Evolutionary conservation across 106 monocot species (phyloP), one percentile per base, ranked within the genome.

Genomic region (Dioscorea alata): DNA sequence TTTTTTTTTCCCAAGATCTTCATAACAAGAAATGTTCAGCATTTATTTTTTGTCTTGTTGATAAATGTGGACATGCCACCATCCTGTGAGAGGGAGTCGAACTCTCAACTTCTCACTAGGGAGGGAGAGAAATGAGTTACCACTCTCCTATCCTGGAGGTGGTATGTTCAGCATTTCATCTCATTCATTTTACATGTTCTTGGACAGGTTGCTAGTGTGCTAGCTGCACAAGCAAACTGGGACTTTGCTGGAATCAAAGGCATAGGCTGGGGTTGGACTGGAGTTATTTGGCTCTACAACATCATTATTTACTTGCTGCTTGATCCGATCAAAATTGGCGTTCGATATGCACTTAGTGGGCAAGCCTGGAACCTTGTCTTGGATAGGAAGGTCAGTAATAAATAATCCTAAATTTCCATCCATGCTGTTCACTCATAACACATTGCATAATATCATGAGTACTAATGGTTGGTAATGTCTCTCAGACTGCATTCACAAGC

Each of bases 231-330:
- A 13, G 68, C 59, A 21, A 64, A 22, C 60, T 79, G 68, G 75
- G 22, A 56, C 23, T 16, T 72, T 53, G 76, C 76, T 59, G 75
- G 76, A 65, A 76, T 84, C 61, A 75, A 51, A 79, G 76, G 72
- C n/a, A 84, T 84, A 16, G 79, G 84, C 33, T 84, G 84, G 84
- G 59, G 50, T 12, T 84, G 84, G 84, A 71, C 84, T 4, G 64
- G 60, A 33, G 79, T 72, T 61, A 68, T 84, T 23, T 84, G 84
- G 84, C 19, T 73, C 58, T 84, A 75, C 69, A 79, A 84, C 73
- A 73, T 79, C 13, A 57, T 76, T 60, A 32, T 79, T 5, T 84
- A 84, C 67, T 12, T 84, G 52, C 33, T 79, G 8, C 84, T 84
- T 23, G 84, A 84, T 69, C 84, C 84, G 49, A 65, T 84, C 21